Conservation (phyloP, 1,139 yeast genomes). For the Arxiozyma slooffiae region DNA sequence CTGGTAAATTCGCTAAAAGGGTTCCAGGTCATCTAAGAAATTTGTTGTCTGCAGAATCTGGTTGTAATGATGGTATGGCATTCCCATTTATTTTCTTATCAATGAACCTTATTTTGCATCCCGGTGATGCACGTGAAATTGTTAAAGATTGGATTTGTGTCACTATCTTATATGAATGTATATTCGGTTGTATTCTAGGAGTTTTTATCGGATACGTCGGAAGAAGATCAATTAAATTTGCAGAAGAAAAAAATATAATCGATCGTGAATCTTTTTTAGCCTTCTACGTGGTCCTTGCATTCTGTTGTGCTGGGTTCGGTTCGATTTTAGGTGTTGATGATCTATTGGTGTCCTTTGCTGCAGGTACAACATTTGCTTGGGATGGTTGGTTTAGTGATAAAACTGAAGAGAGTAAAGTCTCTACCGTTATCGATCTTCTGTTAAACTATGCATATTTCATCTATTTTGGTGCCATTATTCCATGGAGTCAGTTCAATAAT, state of each 20-base stretch:
- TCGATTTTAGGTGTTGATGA: conserved; percentile 90
- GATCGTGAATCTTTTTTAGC: conserved; percentile 93
- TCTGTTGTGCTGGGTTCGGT: conserved; percentile 89
- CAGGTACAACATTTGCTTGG: conserved; percentile 96
- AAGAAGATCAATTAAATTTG: conserved; percentile 54
- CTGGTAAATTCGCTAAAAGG: conserved; percentile 94
- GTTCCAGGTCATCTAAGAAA: conserved; percentile 96
- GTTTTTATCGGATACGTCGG: conserved; percentile 65
- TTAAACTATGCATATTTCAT: conserved; percentile 83
- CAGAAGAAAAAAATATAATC: conserved; percentile 64
- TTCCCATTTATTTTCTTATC: conserved; percentile 85
- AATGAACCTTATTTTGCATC: conserved; percentile 54
- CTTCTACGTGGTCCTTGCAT: conserved; percentile 74
- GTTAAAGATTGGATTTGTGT: conserved; percentile 76
- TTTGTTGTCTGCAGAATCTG: conserved; percentile 84
- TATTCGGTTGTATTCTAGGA: conserved; percentile 76
- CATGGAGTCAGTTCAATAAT: conserved; percentile 80
- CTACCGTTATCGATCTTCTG: conserved; percentile 80
- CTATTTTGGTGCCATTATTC: conserved; percentile 88
- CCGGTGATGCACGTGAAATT: conserved; percentile 55
- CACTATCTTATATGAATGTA: conserved; percentile 78
- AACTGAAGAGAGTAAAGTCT: conserved; percentile 86
- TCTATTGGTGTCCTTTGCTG: conserved; percentile 83
- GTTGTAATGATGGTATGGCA: conserved; percentile 98
- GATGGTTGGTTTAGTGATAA: conserved; percentile 84